phyloP scores from a whole-genome alignment of 805 yeast species.

The Kuraishia piskuri region DNA sequence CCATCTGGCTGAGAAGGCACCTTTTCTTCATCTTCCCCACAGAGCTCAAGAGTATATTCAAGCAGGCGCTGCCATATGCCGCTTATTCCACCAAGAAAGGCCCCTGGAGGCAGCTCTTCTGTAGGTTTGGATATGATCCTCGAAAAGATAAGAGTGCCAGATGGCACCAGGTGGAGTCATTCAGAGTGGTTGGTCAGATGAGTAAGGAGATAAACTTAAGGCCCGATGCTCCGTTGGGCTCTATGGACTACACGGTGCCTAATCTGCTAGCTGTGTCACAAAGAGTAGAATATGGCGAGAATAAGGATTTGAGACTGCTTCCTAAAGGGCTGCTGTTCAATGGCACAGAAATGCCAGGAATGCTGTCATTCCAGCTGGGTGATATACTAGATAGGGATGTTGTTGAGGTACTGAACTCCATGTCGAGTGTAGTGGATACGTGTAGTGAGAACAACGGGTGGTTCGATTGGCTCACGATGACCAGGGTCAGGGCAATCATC shows the following conservation, averaged over 20 bases:
- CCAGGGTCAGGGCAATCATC: slow-evolving; percentile 58
- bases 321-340: slow-evolving; percentile 54
- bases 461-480: slow-evolving; percentile 55
- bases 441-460: slow-evolving; percentile 72
- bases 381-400: slow-evolving; percentile 67
- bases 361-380: slow-evolving; percentile 71
- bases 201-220: not conserved
- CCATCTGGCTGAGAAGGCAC: slow-evolving; percentile 81
- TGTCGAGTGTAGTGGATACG: slow-evolving; percentile 26
- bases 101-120: slow-evolving; percentile 89
- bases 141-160: slow-evolving; percentile 42
- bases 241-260: not conserved
- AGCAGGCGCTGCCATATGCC: slow-evolving; percentile 77
- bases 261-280: slow-evolving; percentile 11
- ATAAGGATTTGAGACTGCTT: not conserved
- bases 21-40: slow-evolving; percentile 46
- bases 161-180: slow-evolving; percentile 77
- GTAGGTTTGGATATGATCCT: slow-evolving; percentile 76
- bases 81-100: slow-evolving; percentile 80
- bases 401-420: slow-evolving; percentile 26
- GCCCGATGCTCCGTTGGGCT: not conserved
- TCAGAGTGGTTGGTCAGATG: slow-evolving; percentile 28
- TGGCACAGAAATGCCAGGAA: slow-evolving; percentile 60
- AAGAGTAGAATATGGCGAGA: not conserved
- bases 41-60: slow-evolving; percentile 36